These are phyloP conservation scores for Lycium ferocissimum DNA, from an alignment of 257 asterid genomes.

Conservation along the genomic window DNA sequence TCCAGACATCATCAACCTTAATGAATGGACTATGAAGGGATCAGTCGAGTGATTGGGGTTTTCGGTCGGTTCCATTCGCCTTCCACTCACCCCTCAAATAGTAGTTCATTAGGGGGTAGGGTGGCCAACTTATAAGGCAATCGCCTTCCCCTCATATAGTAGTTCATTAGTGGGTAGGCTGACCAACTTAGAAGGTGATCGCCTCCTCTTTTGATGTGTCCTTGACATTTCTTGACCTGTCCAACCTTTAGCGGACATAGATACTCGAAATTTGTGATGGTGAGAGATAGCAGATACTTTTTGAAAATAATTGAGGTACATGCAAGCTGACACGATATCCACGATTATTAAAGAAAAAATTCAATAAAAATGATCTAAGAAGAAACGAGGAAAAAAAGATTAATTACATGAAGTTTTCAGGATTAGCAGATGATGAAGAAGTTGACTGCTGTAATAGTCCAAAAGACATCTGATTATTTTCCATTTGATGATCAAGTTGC, in stretches of 20 bases:
- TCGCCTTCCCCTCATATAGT: neutral
- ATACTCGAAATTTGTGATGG: neutral
- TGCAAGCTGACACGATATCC: neutral
- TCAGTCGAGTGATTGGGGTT: neutral
- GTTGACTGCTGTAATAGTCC: conserved; percentile 69
- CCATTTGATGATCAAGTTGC: conserved; percentile 22
- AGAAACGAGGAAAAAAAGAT: neutral
- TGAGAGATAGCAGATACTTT: neutral
- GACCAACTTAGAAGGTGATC: no score
- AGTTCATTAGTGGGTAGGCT: no score
- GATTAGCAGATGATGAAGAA: conserved; percentile 55
- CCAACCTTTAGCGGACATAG: neutral
- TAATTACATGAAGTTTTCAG: conserved; percentile 57
- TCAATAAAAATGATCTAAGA: neutral
- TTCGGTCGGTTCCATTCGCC: neutral
- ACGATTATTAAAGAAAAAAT: neutral
- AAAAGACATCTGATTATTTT: conserved; percentile 64
- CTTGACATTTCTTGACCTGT: neutral
- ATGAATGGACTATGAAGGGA: neutral
- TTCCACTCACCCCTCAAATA: neutral
- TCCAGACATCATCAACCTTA: neutral
- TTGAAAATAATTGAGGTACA: neutral
- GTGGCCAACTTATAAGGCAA: neutral
- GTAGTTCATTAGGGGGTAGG: neutral
- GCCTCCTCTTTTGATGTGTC: neutral